Percentiles rank a stretch among this genome's conserved stretches.
Evolutionary conservation across 257 asterid species (phyloP).

Genomic region (Solanum chiquidenum): DNA sequence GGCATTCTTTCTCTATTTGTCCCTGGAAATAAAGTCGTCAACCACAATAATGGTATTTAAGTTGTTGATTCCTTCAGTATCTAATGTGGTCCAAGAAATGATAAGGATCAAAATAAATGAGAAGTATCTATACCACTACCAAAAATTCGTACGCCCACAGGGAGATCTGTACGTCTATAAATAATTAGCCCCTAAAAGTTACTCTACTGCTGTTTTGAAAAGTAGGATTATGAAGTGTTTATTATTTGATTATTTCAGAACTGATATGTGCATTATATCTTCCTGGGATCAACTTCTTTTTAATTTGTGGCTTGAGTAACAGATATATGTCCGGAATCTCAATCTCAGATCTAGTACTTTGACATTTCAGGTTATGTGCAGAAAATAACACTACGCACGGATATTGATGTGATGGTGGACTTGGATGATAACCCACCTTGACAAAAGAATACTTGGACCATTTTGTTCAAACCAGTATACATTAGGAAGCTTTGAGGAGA

Average conservation of each 20-base stretch:
- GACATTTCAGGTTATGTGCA: conserved; percentile 74
- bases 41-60: background rate
- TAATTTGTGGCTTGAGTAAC: background rate
- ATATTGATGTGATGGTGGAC: conserved; percentile 85
- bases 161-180: background rate
- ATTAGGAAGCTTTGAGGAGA: background rate
- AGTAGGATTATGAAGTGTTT: background rate
- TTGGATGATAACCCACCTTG: conserved; percentile 62
- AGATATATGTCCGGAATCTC: background rate
- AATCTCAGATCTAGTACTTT: background rate
- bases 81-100: background rate
- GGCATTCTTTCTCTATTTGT: background rate
- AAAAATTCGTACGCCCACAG: background rate
- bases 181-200: background rate
- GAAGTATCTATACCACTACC: background rate
- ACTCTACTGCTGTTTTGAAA: background rate
- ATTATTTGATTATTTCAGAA: background rate
- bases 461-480: background rate
- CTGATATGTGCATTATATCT: background rate
- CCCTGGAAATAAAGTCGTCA: background rate
- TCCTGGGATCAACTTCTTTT: background rate
- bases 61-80: background rate
- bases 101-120: background rate
- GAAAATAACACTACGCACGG: conserved; percentile 67
- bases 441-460: background rate